Evolutionary conservation across 2,329 filamentous ascomycete genomes (phyloP).

Genomic region (Colletotrichum sp.): DNA sequence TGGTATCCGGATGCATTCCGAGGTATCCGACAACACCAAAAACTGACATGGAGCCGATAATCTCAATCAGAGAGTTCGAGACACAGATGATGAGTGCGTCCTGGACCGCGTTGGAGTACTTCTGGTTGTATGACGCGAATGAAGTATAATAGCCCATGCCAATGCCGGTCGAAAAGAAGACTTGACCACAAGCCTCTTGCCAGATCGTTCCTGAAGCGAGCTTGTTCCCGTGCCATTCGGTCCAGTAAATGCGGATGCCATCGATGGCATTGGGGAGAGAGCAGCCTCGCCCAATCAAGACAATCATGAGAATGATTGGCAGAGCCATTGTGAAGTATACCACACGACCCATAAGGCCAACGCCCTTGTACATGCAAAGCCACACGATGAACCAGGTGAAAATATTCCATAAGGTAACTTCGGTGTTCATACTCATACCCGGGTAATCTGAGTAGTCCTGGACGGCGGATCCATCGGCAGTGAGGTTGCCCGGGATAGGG

Average conservation of each 20-base stretch:
- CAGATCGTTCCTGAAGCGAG: slow-evolving; percentile 52
- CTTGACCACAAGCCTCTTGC: slow-evolving; percentile 59
- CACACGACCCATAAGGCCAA: slow-evolving; percentile 58
- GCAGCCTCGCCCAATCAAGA: slow-evolving; percentile 53
- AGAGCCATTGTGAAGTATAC: slow-evolving; percentile 63
- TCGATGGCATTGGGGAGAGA: slow-evolving; percentile 56
- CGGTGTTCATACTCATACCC: slow-evolving; percentile 48
- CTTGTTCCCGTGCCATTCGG: slow-evolving; percentile 45
- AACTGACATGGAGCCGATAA: slow-evolving; percentile 42
- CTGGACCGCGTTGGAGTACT: slow-evolving; percentile 57
- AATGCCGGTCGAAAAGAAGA: slow-evolving; percentile 32
- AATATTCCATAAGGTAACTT: slow-evolving; percentile 57
- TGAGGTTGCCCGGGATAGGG: slow-evolving; percentile 34
- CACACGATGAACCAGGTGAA: slow-evolving; percentile 63
- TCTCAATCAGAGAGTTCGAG: slow-evolving; percentile 58
- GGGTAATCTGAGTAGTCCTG: slow-evolving; percentile 47
- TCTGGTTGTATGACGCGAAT: slow-evolving; percentile 60
- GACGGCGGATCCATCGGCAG: slow-evolving; percentile 36
- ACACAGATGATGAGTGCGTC: slow-evolving; percentile 59
- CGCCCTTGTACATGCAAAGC: slow-evolving; percentile 62
- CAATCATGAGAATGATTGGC: slow-evolving; percentile 56
- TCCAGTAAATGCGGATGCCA: slow-evolving; percentile 48
- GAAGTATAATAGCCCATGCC: slow-evolving; percentile 58
- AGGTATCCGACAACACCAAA: slow-evolving; percentile 58
- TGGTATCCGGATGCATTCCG: slow-evolving; percentile 32